Evolutionary conservation across 768 basidiomycete genomes (phyloP).

Genomic region (Rhodotorula taiwanensis): DNA sequence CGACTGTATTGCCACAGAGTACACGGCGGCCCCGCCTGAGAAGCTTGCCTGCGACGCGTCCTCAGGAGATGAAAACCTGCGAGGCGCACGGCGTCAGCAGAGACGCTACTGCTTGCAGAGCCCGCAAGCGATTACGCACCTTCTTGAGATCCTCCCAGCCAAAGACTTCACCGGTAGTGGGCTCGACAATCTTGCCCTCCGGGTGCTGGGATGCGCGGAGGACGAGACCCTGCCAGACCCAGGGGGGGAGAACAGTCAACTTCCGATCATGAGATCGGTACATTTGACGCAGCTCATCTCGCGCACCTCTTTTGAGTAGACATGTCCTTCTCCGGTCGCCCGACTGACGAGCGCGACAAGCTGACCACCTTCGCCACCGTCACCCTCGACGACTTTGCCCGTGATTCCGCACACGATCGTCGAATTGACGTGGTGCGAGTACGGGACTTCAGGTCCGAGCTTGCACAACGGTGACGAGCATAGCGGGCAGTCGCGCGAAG

Average conservation of each 20-base stretch:
- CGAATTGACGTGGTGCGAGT: slow-evolving; percentile 88
- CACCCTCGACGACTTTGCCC: slow-evolving; percentile 89
- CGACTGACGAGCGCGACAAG: slow-evolving; percentile 30
- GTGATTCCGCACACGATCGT: slow-evolving; percentile 87
- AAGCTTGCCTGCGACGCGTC: no score
- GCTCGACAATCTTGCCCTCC: slow-evolving; percentile 87
- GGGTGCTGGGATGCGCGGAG: slow-evolving; percentile 57
- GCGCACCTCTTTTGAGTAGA: slow-evolving; percentile 51
- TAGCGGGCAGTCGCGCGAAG: slow-evolving; percentile 67
- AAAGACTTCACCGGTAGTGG: slow-evolving; percentile 61
- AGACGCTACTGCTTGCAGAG: no score
- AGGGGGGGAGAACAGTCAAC: background rate
- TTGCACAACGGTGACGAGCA: slow-evolving; percentile 66
- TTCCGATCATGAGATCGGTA: no score
- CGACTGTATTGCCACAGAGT: no score
- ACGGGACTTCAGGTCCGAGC: slow-evolving; percentile 78
- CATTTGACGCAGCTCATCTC: no score
- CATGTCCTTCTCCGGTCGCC: slow-evolving; percentile 20
- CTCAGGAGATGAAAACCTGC: slow-evolving; percentile 17
- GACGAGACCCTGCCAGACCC: slow-evolving; percentile 19
- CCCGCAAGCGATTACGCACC: slow-evolving; percentile 58
- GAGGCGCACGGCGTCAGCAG: no score
- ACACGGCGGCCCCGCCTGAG: no score
- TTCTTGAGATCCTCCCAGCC: slow-evolving; percentile 65
- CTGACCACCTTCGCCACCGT: slow-evolving; percentile 44